Evolutionary conservation across 176 grass and related monocot species (phyloP).

Genomic region (Echinochloa phyllopogon): DNA sequence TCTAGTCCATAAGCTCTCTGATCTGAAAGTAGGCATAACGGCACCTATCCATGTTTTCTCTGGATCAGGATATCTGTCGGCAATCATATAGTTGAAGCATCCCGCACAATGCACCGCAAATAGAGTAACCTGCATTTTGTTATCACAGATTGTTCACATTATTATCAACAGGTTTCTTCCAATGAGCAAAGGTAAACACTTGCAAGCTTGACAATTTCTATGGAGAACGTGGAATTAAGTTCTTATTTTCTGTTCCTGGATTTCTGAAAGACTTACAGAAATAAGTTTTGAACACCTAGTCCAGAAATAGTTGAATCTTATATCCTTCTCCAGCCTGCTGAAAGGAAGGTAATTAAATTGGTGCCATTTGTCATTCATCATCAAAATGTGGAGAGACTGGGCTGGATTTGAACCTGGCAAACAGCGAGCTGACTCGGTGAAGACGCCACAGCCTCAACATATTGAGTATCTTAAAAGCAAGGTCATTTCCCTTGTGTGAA

Average conservation of each 20-base stretch:
- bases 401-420: constrained; percentile 70
- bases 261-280: constrained; percentile 63
- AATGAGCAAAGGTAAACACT: background rate
- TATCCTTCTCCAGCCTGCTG: constrained; percentile 95
- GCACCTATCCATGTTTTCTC: constrained; percentile 95
- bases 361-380: constrained; percentile 26
- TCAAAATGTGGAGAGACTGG: constrained; percentile 33
- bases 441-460: constrained; percentile 93
- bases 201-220: constrained; percentile 7
- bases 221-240: background rate
- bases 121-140: constrained; percentile 85
- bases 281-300: constrained; percentile 94
- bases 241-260: constrained; percentile 30
- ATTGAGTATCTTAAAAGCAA: constrained; percentile 76
- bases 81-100: constrained; percentile 97
- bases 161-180: constrained; percentile 24
- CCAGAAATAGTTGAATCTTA: constrained; percentile 99
- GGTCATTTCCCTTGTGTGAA: constrained; percentile 58
- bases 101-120: constrained; percentile 90
- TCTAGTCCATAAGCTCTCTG: constrained; percentile 78
- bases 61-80: constrained; percentile 90
- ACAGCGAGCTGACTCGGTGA: constrained; percentile 79
- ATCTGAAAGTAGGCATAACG: constrained; percentile 86
- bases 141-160: constrained; percentile 25
- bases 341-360: constrained; percentile 52